Evolutionary conservation across 768 basidiomycete species (phyloP).

Genomic region (Trametes gibbosa): DNA sequence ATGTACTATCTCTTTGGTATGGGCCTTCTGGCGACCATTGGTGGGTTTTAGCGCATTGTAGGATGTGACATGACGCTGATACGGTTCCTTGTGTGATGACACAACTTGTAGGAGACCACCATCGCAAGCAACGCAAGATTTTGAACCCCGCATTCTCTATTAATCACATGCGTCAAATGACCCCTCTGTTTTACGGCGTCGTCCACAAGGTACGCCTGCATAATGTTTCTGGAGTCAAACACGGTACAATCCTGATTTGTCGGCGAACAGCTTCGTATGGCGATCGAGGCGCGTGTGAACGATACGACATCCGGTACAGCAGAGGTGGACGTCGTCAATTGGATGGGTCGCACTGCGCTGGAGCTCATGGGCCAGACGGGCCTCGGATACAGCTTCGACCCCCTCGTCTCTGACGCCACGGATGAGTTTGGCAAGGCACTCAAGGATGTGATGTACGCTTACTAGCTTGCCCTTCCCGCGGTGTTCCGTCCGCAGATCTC

Average conservation of each 20-base stretch:
- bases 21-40: slow-evolving; percentile 25
- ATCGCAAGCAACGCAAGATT: slow-evolving; percentile 30
- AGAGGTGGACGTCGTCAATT: slow-evolving; percentile 24
- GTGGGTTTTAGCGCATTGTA: slow-evolving; percentile 1
- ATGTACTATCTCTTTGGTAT: slow-evolving; percentile 21
- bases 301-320: slow-evolving; percentile 7
- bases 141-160: slow-evolving; percentile 31
- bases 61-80: background rate
- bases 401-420: slow-evolving; percentile 15
- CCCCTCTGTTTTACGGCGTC: slow-evolving; percentile 26
- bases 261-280: slow-evolving; percentile 19
- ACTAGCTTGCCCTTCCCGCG: background rate
- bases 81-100: no score
- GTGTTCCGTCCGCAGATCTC: background rate
- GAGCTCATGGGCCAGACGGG: slow-evolving; percentile 28
- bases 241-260: background rate
- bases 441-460: slow-evolving; percentile 14
- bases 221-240: background rate
- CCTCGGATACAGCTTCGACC: slow-evolving; percentile 28
- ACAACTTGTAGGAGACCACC: slow-evolving; percentile 24
- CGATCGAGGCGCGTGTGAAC: slow-evolving; percentile 11
- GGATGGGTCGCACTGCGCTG: slow-evolving; percentile 28
- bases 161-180: slow-evolving; percentile 25
- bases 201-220: slow-evolving; percentile 3
- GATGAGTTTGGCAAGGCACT: slow-evolving; percentile 20